Conservation (phyloP, 768 basidiomycete genomes). For the Suillus subaureus region DNA sequence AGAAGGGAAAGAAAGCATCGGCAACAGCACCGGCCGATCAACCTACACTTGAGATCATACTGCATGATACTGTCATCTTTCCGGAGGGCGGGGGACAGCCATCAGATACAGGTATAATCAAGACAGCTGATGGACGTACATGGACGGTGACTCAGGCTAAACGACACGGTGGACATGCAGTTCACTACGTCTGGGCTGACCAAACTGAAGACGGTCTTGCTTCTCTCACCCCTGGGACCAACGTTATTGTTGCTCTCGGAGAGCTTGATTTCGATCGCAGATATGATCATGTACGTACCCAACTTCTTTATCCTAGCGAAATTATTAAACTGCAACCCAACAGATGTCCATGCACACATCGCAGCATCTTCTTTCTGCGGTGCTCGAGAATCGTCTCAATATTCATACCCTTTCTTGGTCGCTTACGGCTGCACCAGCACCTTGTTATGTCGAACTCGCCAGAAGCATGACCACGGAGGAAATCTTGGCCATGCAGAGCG, state of each 20-base stretch:
- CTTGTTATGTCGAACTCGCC: constrained; percentile 78
- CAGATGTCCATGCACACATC: constrained; percentile 87
- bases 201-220: constrained; percentile 43
- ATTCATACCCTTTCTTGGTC: constrained; percentile 83
- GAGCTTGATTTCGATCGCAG: constrained; percentile 64
- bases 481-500: constrained; percentile 58
- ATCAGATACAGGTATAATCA: constrained; percentile 67
- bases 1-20: constrained; percentile 57
- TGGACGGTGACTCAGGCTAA: constrained; percentile 70
- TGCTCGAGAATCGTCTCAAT: constrained; percentile 65
- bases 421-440: constrained; percentile 64
- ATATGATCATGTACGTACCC: constrained; percentile 66
- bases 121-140: constrained; percentile 41
- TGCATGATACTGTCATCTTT: constrained; percentile 80
- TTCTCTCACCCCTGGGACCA: constrained; percentile 52
- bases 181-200: constrained; percentile 64
- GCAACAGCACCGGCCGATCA: constrained; percentile 44
- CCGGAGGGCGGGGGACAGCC: constrained; percentile 86
- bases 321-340: not conserved
- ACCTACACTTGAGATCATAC: constrained; percentile 62
- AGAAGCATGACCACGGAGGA: constrained; percentile 67
- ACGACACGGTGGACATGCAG: constrained; percentile 70
- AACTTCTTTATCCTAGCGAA: constrained; percentile 5
- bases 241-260: constrained; percentile 56
- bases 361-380: constrained; percentile 80